These are phyloP conservation scores for Lipomyces japonicus DNA, from an alignment of 805 yeast species.

Conservation along the genomic window DNA sequence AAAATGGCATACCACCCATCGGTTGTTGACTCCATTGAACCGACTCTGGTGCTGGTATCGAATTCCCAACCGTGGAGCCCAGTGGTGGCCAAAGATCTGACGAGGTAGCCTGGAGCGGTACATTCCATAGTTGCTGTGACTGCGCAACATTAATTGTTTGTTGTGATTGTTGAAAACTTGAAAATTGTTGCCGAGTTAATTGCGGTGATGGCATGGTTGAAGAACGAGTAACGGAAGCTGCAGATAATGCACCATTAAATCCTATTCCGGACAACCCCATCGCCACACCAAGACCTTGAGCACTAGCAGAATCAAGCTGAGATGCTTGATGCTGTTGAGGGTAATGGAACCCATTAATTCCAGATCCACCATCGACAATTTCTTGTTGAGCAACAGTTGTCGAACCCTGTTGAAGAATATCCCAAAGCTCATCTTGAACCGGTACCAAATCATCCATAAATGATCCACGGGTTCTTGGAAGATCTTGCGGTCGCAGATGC, in stretches of 20 bases:
- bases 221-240: neutral
- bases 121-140: neutral
- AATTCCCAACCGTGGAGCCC: conserved; percentile 7
- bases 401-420: conserved; percentile 26
- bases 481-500: neutral
- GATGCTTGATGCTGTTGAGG: conserved; percentile 1
- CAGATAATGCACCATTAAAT: neutral
- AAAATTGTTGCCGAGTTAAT: neutral
- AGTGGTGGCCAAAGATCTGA: conserved; percentile 14
- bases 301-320: neutral
- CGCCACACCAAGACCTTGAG: conserved; percentile 1
- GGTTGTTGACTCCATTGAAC: neutral
- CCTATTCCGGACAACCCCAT: neutral
- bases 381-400: neutral
- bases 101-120: conserved; percentile 1
- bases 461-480: neutral
- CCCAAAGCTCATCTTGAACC: conserved; percentile 26
- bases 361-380: neutral
- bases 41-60: conserved; percentile 4
- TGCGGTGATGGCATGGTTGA: neutral
- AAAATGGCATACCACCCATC: neutral
- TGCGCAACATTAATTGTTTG: too few relatives aligned
- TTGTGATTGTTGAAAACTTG: neutral
- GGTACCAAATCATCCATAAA: conserved; percentile 12
- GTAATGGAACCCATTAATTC: neutral